Evolutionary conservation across 768 basidiomycete genomes (phyloP).

Genomic region (Amanita fuliginea): DNA sequence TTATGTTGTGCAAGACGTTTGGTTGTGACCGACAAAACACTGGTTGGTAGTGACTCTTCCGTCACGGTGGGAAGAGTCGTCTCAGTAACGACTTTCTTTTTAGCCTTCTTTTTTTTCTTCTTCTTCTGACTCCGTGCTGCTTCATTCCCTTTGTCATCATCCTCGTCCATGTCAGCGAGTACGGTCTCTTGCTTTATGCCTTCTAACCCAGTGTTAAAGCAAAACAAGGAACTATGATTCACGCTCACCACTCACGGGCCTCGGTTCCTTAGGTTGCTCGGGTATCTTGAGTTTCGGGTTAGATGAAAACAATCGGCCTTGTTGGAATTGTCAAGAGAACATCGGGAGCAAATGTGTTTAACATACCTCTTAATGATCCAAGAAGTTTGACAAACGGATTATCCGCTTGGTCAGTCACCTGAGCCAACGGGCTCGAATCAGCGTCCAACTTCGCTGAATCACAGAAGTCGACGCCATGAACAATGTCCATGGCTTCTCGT

Average conservation of each 20-base stretch:
- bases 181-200: background rate
- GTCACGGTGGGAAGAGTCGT: slow-evolving; percentile 11
- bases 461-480: slow-evolving; percentile 48
- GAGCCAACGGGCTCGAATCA: slow-evolving; percentile 32
- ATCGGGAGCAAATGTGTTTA: slow-evolving; percentile 3
- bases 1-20: slow-evolving; percentile 9
- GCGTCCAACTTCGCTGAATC: slow-evolving; percentile 27
- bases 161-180: slow-evolving; percentile 44
- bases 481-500: slow-evolving; percentile 66
- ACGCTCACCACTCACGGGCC: background rate
- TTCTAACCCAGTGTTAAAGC: background rate
- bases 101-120: slow-evolving; percentile 62
- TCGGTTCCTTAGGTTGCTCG: slow-evolving; percentile 13
- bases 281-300: slow-evolving; percentile 28
- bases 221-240: background rate
- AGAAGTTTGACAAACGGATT: slow-evolving; percentile 76
- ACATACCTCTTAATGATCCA: slow-evolving; percentile 57
- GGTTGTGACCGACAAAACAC: slow-evolving; percentile 5
- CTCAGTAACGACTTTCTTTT: slow-evolving; percentile 41
- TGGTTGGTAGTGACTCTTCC: slow-evolving; percentile 10
- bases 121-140: slow-evolving; percentile 28
- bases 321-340: background rate
- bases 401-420: slow-evolving; percentile 40
- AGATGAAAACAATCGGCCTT: slow-evolving; percentile 56
- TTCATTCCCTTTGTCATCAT: slow-evolving; percentile 49